A percentile compares a stretch with the other conserved stretches of the same genome.
These are phyloP conservation scores for Leucaena leucocephala DNA, from an alignment of 306 rosid species.

Conservation along the genomic window DNA sequence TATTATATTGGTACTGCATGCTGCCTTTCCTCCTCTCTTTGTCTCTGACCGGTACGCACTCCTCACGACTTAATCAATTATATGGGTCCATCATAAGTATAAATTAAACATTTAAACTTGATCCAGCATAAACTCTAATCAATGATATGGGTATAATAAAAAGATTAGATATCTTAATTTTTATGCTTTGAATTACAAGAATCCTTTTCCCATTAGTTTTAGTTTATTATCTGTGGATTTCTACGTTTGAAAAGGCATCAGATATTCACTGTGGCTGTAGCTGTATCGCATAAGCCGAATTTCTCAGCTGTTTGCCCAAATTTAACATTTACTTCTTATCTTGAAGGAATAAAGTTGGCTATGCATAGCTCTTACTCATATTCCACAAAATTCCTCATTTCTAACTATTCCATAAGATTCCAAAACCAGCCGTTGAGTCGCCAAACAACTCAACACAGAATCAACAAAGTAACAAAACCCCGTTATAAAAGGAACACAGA, in stretches of 20 bases:
- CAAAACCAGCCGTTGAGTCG: slow-evolving; percentile 23
- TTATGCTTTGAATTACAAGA: too few species aligned
- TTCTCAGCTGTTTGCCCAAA: too few species aligned
- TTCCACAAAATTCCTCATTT: neutral
- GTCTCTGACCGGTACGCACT: too few species aligned
- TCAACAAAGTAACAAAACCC: neutral
- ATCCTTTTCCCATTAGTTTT: neutral
- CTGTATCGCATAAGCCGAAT: neutral
- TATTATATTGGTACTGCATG: too few species aligned
- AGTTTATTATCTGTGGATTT: neutral
- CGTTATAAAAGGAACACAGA: slow-evolving; percentile 3
- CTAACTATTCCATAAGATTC: neutral
- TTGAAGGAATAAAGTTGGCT: slow-evolving; percentile 32
- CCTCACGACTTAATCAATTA: too few species aligned
- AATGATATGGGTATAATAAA: too few species aligned
- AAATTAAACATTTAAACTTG: too few species aligned
- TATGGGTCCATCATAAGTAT: too few species aligned
- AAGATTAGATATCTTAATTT: too few species aligned
- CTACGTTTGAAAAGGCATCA: slow-evolving; percentile 8
- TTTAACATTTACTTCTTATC: too few species aligned
- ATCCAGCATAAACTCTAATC: too few species aligned
- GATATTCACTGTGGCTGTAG: neutral
- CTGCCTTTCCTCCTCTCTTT: too few species aligned
- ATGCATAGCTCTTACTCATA: neutral
- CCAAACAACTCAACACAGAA: slow-evolving; percentile 10